Evolutionary conservation across 768 basidiomycete species (phyloP).

Genomic region (Xanthoconium purpureum): DNA sequence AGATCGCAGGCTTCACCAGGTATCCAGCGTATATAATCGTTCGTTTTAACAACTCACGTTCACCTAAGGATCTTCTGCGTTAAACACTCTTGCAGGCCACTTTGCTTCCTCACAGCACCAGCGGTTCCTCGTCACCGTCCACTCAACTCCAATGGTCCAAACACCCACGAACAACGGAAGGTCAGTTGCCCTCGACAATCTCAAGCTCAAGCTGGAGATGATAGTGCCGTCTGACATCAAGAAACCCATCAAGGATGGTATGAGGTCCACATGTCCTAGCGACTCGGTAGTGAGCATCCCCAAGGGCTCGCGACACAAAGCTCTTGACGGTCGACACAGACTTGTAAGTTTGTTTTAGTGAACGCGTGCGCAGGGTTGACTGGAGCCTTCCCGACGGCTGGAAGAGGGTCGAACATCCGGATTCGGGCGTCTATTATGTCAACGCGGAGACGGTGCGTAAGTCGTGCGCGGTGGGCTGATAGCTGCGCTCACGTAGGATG

Average conservation of each 20-base stretch:
- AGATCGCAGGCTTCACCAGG: too few species aligned
- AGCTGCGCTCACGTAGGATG: neutral
- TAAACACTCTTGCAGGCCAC: neutral
- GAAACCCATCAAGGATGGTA: neutral
- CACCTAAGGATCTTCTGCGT: too few species aligned
- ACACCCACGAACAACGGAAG: neutral
- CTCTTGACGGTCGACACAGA: neutral
- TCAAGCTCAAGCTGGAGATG: conserved; percentile 4
- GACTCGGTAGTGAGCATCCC: conserved; percentile 15
- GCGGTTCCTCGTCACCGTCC: too few species aligned
- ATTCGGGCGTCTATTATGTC: conserved; percentile 33
- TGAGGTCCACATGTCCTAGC: conserved; percentile 7
- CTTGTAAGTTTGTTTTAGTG: conserved; percentile 8
- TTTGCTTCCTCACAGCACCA: neutral
- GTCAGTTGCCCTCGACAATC: neutral
- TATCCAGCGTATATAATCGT: too few species aligned
- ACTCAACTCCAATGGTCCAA: conserved; percentile 8
- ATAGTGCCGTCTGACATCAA: conserved; percentile 17
- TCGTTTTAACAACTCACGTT: too few species aligned
- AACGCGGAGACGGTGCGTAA: conserved; percentile 30
- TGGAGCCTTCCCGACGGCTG: conserved; percentile 25
- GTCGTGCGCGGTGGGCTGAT: neutral
- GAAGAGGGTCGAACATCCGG: conserved; percentile 30
- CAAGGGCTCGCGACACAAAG: conserved; percentile 8
- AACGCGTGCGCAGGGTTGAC: neutral